Percentiles rank a stretch among this genome's conserved stretches.
Conservation (phyloP, 345 rosid species). For the Excoecaria agallocha region DNA sequence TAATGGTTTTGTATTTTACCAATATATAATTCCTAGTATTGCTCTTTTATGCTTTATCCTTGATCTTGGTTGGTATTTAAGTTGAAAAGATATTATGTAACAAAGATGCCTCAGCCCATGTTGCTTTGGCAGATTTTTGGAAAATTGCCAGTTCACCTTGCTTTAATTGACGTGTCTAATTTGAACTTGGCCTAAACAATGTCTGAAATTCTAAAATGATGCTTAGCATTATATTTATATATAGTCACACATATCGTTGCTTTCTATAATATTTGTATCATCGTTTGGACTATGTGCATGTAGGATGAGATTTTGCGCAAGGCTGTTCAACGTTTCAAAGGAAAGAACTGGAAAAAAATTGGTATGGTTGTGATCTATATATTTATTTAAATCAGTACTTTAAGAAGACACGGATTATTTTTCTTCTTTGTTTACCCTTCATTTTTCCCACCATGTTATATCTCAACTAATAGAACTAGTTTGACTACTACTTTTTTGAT, state of each 20-base stretch:
- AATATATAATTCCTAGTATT: constrained; percentile 6
- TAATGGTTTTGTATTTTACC: constrained; percentile 25
- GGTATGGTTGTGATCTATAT: constrained; percentile 41
- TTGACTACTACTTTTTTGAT: not conserved
- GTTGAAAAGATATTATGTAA: constrained; percentile 1
- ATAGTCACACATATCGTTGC: not conserved
- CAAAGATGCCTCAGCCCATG: not conserved
- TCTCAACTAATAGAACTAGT: not conserved
- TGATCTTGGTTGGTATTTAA: not conserved
- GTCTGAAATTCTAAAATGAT: not conserved
- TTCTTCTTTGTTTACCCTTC: not conserved
- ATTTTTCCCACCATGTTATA: not conserved
- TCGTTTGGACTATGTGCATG: constrained; percentile 13
- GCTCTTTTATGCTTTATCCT: not conserved
- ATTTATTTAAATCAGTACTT: constrained; percentile 5
- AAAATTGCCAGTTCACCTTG: not conserved
- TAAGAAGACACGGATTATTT: not conserved
- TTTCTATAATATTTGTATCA: not conserved
- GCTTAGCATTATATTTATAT: not conserved
- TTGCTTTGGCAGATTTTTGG: not conserved
- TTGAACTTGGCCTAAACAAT: not conserved
- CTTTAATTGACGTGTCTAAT: not conserved
- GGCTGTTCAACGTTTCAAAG: constrained; percentile 94
- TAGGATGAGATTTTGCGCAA: constrained; percentile 89
- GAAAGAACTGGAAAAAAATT: constrained; percentile 99